Base-by-base conservation (phyloP, 2,329 filamentous ascomycete genomes). In the Aspergillus costaricaensis region DNA sequence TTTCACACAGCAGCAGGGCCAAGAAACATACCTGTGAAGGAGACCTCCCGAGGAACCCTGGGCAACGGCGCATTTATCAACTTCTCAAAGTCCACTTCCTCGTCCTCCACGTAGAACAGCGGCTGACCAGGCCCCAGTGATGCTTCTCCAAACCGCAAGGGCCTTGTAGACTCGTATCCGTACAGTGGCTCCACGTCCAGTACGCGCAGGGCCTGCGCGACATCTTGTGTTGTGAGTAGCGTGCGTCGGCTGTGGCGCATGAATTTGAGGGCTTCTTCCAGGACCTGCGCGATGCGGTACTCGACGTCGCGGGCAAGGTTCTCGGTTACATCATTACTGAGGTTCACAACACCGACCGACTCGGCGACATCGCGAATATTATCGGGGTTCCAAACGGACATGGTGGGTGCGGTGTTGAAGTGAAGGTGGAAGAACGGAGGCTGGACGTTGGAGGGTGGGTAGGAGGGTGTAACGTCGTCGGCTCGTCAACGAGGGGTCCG, bases 41-140 rank as follows among this genome's bases (percentile, higher is more conserved):
- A 91, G 70, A 95, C 90, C 76, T 99, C 95, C 53, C 94, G 85
- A 36, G 95, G 95, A 30, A 99, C 93, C 77, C 96, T 97, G 25
- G 95, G 95, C 67, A 99, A 79, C 4, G 95, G 91, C 65, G 92
- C 92, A 79, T 99, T 99, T 75, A 99, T 97, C 67, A 99, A 82
- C 82, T 98, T 98, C 81, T 99, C 95, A 73, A 99, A 98, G 77
- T 99, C 95, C 57, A 98, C 89, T 81, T 99, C 95, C 73, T 99
- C 95, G 74, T 99, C 95, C 73, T 99, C 95, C 39, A 99, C 90
- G 75, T 99, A 99, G 78, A 94, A 99, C 21, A 99, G 81, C 56
- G 94, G 92, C 77, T 99, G 95, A 9, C 94, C 93, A 14, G 93
- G 92, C 0, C 95, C 95, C 62, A 99, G 81, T 60, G 91, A 96